phyloP scores from a whole-genome alignment of 108 stramenopile species.

The Skeletonema grethae region DNA sequence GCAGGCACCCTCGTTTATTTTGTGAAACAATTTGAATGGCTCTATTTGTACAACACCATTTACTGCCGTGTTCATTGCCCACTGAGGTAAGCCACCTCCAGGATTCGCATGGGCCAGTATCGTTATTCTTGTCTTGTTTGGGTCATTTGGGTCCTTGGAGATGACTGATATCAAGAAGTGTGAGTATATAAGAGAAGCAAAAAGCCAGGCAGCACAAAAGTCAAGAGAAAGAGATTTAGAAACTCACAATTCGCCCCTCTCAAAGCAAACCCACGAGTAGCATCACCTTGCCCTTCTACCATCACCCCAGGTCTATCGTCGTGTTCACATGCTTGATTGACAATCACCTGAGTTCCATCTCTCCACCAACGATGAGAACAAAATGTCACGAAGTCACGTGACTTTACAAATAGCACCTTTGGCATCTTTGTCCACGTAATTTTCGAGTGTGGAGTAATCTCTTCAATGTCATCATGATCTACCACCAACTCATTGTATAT shows the following conservation, averaged over 20 bases:
- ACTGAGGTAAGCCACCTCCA: constrained; percentile 62
- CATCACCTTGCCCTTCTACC: constrained; percentile 60
- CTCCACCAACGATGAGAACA: constrained; percentile 82
- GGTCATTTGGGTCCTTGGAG: constrained; percentile 73
- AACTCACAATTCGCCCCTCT: constrained; percentile 77
- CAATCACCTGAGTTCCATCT: constrained; percentile 82
- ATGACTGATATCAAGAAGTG: constrained; percentile 36
- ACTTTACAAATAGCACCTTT: constrained; percentile 82
- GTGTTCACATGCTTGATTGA: constrained; percentile 86
- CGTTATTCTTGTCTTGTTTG: constrained; percentile 68
- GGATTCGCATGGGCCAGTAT: constrained; percentile 60
- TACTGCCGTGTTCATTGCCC: constrained; percentile 82
- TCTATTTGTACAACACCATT: constrained; percentile 80
- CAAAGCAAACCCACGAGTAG: constrained; percentile 80
- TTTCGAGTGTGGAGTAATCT: constrained; percentile 64
- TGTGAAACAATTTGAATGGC: constrained; percentile 79
- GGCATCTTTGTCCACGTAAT: constrained; percentile 80
- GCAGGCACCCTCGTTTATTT: constrained; percentile 40
- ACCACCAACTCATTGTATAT: constrained; percentile 83
- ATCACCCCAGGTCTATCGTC: constrained; percentile 55
- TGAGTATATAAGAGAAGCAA: not conserved
- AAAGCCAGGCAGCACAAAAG: not conserved
- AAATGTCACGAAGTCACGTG: constrained; percentile 84
- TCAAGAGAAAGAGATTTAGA: not conserved
- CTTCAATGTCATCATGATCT: constrained; percentile 61